Evolutionary conservation across 163 green algal species (phyloP).

Genomic region (Chlorella variabilis): DNA sequence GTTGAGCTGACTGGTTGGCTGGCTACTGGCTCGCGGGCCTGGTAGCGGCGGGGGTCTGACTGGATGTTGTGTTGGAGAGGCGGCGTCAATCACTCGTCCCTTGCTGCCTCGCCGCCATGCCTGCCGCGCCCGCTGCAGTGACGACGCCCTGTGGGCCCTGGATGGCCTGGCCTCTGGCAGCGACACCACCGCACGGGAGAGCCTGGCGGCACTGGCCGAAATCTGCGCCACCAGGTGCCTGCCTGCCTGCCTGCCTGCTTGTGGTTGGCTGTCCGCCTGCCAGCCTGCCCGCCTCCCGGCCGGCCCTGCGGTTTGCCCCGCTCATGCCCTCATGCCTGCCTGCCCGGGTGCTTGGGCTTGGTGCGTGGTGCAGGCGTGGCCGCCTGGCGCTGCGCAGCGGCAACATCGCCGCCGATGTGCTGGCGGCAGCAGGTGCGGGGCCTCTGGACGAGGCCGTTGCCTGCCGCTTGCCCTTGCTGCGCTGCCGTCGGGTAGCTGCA

Average conservation of each 20-base stretch:
- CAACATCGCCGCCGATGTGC: conserved; percentile 12
- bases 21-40: no score
- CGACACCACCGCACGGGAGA: conserved; percentile 18
- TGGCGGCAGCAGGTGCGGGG: conserved; percentile 24
- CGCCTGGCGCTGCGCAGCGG: conserved; percentile 45
- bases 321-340: no score
- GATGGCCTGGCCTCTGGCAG: conserved; percentile 42
- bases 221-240: conserved; percentile 17
- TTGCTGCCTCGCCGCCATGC: no score
- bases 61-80: no score
- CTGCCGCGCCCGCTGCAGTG: conserved; percentile 2
- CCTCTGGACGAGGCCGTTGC: background rate
- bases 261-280: no score
- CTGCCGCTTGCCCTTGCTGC: background rate
- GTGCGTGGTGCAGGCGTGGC: background rate
- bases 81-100: background rate
- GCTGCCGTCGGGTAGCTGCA: no score
- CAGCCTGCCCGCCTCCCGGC: no score
- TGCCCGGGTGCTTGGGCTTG: no score
- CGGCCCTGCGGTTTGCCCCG: no score
- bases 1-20: no score
- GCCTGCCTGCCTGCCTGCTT: no score
- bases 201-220: conserved; percentile 41
- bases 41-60: no score
- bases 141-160: conserved; percentile 53